A percentile compares a stretch with the other conserved stretches of the same genome.
Evolutionary conservation across 495 filamentous ascomycete species (phyloP).

Genomic region (Amphirosellinia nigrospora): DNA sequence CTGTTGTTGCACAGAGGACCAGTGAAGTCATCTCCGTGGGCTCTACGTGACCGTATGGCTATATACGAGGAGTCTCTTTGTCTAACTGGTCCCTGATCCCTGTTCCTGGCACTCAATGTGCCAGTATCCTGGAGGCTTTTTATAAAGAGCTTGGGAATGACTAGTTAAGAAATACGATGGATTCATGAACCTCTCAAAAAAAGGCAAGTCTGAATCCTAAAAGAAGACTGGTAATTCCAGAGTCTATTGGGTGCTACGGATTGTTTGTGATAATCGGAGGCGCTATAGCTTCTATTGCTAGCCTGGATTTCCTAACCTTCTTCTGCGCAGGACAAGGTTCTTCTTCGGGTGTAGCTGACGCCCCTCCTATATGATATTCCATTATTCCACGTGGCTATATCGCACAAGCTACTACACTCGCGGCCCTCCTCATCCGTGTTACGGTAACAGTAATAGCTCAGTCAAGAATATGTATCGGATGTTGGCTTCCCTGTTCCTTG

Average conservation of each 20-base stretch:
- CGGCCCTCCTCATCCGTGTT: not conserved
- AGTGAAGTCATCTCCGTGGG: no score
- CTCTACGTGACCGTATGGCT: no score
- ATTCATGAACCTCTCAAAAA: not conserved
- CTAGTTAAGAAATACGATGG: not conserved
- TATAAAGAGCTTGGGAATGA: not conserved
- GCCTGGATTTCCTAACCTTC: not conserved
- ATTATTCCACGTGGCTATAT: not conserved
- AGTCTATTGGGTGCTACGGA: not conserved
- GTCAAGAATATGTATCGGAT: not conserved
- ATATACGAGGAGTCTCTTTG: no score
- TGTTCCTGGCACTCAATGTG: no score
- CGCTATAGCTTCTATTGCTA: not conserved
- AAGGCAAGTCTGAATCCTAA: not conserved
- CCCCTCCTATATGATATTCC: not conserved
- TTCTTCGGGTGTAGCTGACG: not conserved
- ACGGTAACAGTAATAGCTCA: not conserved
- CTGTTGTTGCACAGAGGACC: no score
- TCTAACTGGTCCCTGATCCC: no score
- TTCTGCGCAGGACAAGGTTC: not conserved
- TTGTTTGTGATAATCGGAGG: not conserved
- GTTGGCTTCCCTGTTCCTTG: not conserved
- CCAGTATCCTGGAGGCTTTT: not conserved
- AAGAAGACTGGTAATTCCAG: not conserved
- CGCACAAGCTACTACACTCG: not conserved